phyloP scores from a whole-genome alignment of 345 rosid species.

The Arabis alpina region DNA sequence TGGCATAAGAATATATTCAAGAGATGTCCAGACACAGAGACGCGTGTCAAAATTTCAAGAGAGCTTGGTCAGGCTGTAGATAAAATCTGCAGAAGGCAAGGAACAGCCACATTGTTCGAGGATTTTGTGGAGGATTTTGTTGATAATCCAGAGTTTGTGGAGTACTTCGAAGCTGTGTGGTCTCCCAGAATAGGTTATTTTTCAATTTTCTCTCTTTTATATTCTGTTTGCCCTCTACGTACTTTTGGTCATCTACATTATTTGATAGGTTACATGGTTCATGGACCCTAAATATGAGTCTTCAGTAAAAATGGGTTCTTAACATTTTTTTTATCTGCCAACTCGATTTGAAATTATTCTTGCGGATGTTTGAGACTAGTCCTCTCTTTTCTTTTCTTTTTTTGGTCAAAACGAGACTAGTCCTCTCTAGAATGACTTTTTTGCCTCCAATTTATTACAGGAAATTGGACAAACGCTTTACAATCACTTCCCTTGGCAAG shows the following conservation, averaged over 20 bases:
- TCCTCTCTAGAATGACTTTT: slow-evolving; percentile 22
- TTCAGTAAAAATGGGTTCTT: neutral
- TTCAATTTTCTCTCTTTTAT: slow-evolving; percentile 12
- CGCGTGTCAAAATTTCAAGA: slow-evolving; percentile 60
- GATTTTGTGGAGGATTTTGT: slow-evolving; percentile 65
- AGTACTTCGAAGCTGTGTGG: slow-evolving; percentile 88
- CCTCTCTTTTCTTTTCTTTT: neutral
- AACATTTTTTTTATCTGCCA: neutral
- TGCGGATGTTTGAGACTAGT: slow-evolving; percentile 12
- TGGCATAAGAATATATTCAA: slow-evolving; percentile 91
- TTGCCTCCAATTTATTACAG: slow-evolving; percentile 43
- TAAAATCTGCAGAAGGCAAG: slow-evolving; percentile 66
- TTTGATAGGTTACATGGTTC: neutral
- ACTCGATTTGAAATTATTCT: neutral
- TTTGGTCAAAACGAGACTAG: neutral
- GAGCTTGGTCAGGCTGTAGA: slow-evolving; percentile 68
- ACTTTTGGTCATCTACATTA: neutral
- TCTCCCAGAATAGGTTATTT: slow-evolving; percentile 74
- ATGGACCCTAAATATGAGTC: slow-evolving; percentile 3
- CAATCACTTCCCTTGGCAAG: slow-evolving; percentile 79
- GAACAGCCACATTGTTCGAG: slow-evolving; percentile 55
- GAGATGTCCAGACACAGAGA: slow-evolving; percentile 70
- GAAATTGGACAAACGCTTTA: slow-evolving; percentile 64
- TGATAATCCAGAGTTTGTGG: slow-evolving; percentile 64
- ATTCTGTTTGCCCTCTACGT: neutral